A percentile compares a stretch with the other conserved stretches of the same genome.
Evolutionary conservation across 768 basidiomycete genomes (phyloP).

Genomic region (Boletus coccyginus): DNA sequence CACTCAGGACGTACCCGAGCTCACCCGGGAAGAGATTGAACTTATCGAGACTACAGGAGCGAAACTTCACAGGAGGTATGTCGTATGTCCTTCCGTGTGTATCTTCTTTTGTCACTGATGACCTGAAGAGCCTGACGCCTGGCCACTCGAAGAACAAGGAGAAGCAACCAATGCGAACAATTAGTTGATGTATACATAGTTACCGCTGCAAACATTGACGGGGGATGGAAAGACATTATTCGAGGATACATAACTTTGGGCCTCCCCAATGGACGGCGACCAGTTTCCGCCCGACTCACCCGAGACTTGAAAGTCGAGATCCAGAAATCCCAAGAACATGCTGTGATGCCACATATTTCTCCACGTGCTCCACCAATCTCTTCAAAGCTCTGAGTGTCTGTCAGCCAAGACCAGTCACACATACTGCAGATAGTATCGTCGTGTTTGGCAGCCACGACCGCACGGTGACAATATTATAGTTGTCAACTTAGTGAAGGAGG

Average conservation of each 20-base stretch:
- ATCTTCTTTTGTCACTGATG: not conserved
- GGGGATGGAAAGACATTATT: not conserved
- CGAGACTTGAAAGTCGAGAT: too few relatives aligned
- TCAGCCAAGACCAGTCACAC: too few relatives aligned
- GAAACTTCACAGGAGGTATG: constrained; percentile 23
- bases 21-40: constrained; percentile 24
- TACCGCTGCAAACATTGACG: not conserved
- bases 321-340: too few relatives aligned
- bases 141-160: constrained; percentile 4
- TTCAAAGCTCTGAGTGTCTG: too few relatives aligned
- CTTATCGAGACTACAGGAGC: constrained; percentile 27
- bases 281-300: too few relatives aligned
- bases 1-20: constrained; percentile 26
- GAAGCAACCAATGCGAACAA: not conserved
- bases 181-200: not conserved
- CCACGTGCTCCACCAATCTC: too few relatives aligned
- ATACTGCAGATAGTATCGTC: too few relatives aligned
- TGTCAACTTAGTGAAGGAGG: too few relatives aligned
- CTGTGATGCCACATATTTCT: too few relatives aligned
- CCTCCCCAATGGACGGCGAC: too few relatives aligned
- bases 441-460: too few relatives aligned
- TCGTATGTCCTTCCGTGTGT: constrained; percentile 16
- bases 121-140: constrained; percentile 11
- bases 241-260: not conserved
- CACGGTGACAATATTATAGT: too few relatives aligned